Evolutionary conservation across 2,329 filamentous ascomycete genomes (phyloP), one percentile per base, ranked within the genome.

Genomic region (Rhynchosporium agropyri): DNA sequence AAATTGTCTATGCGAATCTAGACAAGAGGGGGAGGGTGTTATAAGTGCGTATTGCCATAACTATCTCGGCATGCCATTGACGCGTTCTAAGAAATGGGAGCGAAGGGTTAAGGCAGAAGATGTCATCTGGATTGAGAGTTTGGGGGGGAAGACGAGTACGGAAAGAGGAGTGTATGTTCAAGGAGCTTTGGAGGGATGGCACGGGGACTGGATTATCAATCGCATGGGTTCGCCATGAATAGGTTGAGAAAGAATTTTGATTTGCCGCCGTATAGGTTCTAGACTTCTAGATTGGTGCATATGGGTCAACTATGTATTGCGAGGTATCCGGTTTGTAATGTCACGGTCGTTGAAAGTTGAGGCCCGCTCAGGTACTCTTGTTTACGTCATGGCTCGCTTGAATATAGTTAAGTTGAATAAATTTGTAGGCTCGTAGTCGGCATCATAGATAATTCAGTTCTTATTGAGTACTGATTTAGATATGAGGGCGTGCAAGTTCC

Each of bases 111-210:
- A 40, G 26, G 20, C 12, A 10, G 15, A 20, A 36, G 38, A 56
- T 43, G 53, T 43, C 29, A 36, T 43, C 40, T 56, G 38, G 53
- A 43, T 56, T 42, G 53, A 38, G 26, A 42, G 53, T 42, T 43
- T 56, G 53, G 13, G 9, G 29, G 53, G 15, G 20, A 20, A 2
- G 13, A 56, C 36, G 9, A 29, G 4, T n/a, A 20, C 53, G 42
- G 43, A 46, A 5, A 46, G 43, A 20, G 43, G n/a, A 8, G n/a
- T 20, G 4, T 46, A 46, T 26, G 8, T 20, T n/a, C n/a, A 10
- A 20, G 20, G n/a, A 20, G 43, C 20, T 46, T 15, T 46, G 15
- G n/a, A 28, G n/a, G 20, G 13, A n/a, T 46, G 43, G n/a, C 20
- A 26, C 26, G 43, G 20, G 8, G n/a, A n/a, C 5, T 8, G n/a